Base-by-base conservation (phyloP, 2,329 filamentous ascomycete genomes). In the Aspergillus niger region DNA sequence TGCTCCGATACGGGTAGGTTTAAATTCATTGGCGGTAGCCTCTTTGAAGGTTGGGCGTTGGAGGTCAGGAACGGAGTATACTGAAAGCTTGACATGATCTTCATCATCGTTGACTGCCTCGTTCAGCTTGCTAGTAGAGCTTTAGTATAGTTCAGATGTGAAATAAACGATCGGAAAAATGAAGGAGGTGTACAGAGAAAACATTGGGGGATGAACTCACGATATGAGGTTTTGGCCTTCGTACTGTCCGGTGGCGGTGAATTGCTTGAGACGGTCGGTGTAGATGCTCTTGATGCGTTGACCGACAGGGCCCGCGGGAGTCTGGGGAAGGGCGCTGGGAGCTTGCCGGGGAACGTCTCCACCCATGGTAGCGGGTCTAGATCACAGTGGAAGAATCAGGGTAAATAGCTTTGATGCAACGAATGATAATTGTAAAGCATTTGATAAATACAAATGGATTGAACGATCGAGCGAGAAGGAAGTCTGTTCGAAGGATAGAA, bases 271-370 rank as follows among this genome's bases (percentile, higher is more conserved):
- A 57, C 94, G 89, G 69, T 92, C 88, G 71, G 88, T 89, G 80
- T 97, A 96, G 77, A 97, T 92, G 74, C 86, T 86, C 68, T 88
- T 84, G 76, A 97, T 97, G 74, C 90, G 87, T 78, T 95, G 90
- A 65, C 91, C 92, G 61, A 86, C 83, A 20, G 85, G 85, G 59
- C 78, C 75, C 58, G 78, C 70, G 38, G 81, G 79, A 52, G 83
- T 75, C 68, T 80, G 79, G 55, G 84, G 83, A 67, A 85, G 82
- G 32, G 77, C 72, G 63, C 70, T 75, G 47, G 70, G 67, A 71
- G 74, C 70, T 70, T 60, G 58, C 65, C 65, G 64, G 66, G 65
- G 67, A 62, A 63, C 59, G 56, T 67, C 69, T 65, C 71, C 70
- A 70, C 70, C 62, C 63, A 64, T 65, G 32, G 53, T 62, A 57